phyloP scores from a whole-genome alignment of 192 early-diverging fungal genomes.

The Podochytrium sp. region DNA sequence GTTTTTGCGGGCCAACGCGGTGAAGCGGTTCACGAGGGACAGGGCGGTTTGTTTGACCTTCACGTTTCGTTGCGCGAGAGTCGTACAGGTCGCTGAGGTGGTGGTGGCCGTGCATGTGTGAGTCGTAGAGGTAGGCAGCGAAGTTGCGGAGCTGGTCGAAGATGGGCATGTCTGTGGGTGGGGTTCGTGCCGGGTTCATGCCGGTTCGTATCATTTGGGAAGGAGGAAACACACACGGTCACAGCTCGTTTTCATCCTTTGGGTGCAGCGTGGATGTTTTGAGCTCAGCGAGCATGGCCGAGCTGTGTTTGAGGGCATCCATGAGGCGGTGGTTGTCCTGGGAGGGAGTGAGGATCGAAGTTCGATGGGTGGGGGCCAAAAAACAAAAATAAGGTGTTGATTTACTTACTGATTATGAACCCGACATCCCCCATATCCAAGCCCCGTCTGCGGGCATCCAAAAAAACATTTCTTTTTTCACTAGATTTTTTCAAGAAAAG shows the following conservation, averaged over 20 bases:
- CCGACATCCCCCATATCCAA: no score
- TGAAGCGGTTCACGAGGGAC: conserved; percentile 90
- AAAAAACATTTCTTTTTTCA: no score
- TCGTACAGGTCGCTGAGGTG: conserved; percentile 90
- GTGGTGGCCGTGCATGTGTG: conserved; percentile 75
- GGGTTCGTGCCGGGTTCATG: no score
- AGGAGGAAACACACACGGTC: conserved; percentile 50
- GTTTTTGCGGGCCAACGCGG: conserved; percentile 82
- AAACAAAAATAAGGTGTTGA: no score
- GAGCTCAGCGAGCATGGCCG: conserved; percentile 97
- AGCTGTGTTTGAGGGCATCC: conserved; percentile 98
- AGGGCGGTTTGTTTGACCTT: conserved; percentile 98
- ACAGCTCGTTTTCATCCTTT: conserved; percentile 99
- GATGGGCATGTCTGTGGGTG: conserved; percentile 83
- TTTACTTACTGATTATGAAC: no score
- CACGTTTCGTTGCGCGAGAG: conserved; percentile 89
- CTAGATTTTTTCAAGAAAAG: no score
- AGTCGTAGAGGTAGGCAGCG: conserved; percentile 86
- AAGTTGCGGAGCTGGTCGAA: conserved; percentile 97
- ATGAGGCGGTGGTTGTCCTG: conserved; percentile 89
- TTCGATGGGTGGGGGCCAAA: no score
- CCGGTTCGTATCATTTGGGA: background rate
- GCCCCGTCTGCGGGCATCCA: no score
- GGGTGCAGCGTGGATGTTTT: conserved; percentile 93
- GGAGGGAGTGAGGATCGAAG: no score